Percentiles rank a stretch among this genome's conserved stretches.
Conservation (phyloP, 768 basidiomycete genomes). For the Boletus reticuloceps region DNA sequence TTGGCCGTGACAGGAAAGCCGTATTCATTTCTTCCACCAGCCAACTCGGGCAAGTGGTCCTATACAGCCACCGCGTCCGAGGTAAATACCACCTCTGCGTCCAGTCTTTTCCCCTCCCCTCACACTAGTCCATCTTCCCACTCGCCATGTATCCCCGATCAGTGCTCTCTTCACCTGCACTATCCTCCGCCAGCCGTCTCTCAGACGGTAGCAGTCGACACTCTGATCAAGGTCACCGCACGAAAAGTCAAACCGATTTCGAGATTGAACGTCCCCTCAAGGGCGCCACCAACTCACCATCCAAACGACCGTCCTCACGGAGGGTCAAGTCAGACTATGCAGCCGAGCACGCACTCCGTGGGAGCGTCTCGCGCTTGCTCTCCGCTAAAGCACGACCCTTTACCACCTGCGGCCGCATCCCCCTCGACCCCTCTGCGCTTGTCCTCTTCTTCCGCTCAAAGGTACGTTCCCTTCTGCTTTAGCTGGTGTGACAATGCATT, state of each 20-base stretch:
- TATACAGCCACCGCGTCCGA: constrained; percentile 33
- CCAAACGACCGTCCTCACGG: constrained; percentile 33
- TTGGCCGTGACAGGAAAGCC: constrained; percentile 31
- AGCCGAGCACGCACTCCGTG: constrained; percentile 51
- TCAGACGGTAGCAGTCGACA: constrained; percentile 36
- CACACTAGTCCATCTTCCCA: constrained; percentile 10
- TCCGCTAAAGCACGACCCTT: constrained; percentile 60
- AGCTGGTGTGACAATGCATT: neutral
- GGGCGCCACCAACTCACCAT: constrained; percentile 24
- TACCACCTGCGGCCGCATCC: constrained; percentile 65
- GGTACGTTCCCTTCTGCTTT: constrained; percentile 39
- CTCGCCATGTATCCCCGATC: constrained; percentile 28
- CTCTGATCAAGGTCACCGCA: constrained; percentile 34
- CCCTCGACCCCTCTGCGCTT: constrained; percentile 63
- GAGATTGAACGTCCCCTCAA: constrained; percentile 60
- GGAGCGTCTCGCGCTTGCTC: constrained; percentile 55
- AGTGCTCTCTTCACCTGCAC: constrained; percentile 31
- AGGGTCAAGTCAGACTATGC: constrained; percentile 43
- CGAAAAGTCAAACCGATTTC: constrained; percentile 51
- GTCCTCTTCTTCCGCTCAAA: constrained; percentile 79
- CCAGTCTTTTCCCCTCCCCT: constrained; percentile 9
- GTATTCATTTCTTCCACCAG: constrained; percentile 23
- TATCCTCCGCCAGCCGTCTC: constrained; percentile 36
- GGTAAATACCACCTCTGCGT: constrained; percentile 29
- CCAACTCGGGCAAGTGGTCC: constrained; percentile 32